Evolutionary conservation across 2,329 filamentous ascomycete genomes (phyloP), one percentile per base, ranked within the genome.

Genomic region (Venturia nashicola): DNA sequence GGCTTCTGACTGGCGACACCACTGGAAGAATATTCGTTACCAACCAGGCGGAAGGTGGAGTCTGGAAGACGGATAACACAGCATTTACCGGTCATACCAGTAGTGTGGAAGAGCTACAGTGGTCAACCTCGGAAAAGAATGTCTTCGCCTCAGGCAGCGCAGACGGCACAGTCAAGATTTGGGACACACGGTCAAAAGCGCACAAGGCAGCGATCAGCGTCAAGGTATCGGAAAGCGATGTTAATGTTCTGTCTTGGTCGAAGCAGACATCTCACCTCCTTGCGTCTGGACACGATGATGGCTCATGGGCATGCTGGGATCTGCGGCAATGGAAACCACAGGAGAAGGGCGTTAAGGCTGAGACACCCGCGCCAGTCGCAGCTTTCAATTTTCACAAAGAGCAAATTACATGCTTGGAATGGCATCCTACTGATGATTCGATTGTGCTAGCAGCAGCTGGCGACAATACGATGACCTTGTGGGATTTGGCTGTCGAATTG

Each of bases 221-320:
- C 65, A 85, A 91, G 72, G 87, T 94, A 68, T 94, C 89, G 72
- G 80, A 85, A 64, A 86, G 86, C 61, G 94, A 99, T 72, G 90
- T 97, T 72, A 99, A 99, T 73, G 94, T 99, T 66, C 88, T 97
- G 78, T 94, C 89, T 66, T 99, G 94, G 94, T 96, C 91, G 44
- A 84, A 83, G 55, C 87, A 92, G 76, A 96, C 92, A 0, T 85
- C 86, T 27, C 91, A 97, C 75, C 84, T 99, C 43, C 85, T 99
- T 43, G 93, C 93, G 1, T 91, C 92, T 0, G 94, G 94, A 55
- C 91, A 90, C 67, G 94, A 99, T 72, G 91, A 97, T 72, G 94
- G 94, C 44, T 86, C 88, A 62, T 97, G 93, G 91, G 91, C 84
- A 1, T 92, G 97, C 32, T 99, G 94, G 94, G 94, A 99, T 75